Evolutionary conservation across 129 eudicot genomes (phyloP).

Genomic region (Centella asiatica): DNA sequence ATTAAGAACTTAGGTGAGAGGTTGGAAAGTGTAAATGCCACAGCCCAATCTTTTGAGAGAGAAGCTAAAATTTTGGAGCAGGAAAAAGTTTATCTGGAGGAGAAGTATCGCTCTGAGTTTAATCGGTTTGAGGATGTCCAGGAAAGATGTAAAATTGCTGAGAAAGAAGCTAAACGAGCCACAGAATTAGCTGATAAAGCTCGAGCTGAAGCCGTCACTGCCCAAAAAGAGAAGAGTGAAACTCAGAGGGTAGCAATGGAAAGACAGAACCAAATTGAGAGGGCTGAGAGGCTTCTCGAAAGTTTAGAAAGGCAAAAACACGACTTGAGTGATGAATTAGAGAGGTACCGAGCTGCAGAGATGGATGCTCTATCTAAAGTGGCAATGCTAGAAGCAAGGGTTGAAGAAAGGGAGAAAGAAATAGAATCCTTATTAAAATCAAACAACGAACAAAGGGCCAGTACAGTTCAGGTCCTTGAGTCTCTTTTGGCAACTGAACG

Average conservation of each 20-base stretch:
- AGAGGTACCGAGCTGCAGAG: conserved; percentile 42
- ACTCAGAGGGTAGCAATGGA: conserved; percentile 61
- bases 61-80: conserved; percentile 65
- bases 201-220: conserved; percentile 73
- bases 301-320: conserved; percentile 57
- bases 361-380: conserved; percentile 73
- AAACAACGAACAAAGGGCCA: conserved; percentile 72
- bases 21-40: conserved; percentile 51
- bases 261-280: conserved; percentile 62
- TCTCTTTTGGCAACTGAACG: conserved; percentile 65
- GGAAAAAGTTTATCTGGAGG: conserved; percentile 62
- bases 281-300: conserved; percentile 70
- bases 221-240: conserved; percentile 67
- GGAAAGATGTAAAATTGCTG: conserved; percentile 69
- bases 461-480: conserved; percentile 72
- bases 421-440: conserved; percentile 62
- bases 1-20: conserved; percentile 55
- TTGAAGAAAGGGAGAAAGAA: conserved; percentile 76
- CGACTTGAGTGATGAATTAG: conserved; percentile 49
- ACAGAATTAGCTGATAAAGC: conserved; percentile 82
- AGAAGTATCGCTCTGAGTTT: conserved; percentile 65
- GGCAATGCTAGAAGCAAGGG: conserved; percentile 53
- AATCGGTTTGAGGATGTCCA: conserved; percentile 75
- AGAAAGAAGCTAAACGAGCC: conserved; percentile 82
- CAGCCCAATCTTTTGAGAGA: conserved; percentile 72